A percentile compares a stretch with the other conserved stretches of the same genome.
Evolutionary conservation across 1,284 basidiomycete genomes (phyloP).

Genomic region (Golubevia pallescens): DNA sequence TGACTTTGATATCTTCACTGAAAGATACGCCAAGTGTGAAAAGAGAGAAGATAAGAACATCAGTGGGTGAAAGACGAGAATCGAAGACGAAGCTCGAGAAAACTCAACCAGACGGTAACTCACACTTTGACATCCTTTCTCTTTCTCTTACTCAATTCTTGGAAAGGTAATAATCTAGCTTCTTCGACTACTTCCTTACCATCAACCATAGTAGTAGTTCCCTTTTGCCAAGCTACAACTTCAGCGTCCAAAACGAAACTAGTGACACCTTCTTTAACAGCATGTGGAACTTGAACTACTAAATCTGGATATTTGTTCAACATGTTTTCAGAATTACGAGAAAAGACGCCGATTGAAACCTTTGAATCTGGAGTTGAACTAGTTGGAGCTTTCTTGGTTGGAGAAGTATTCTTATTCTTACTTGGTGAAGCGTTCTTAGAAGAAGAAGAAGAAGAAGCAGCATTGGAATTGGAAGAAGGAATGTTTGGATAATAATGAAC

Average conservation of each 20-base stretch:
- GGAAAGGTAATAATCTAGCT: slow-evolving; percentile 55
- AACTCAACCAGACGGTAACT: background rate
- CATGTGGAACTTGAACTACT: slow-evolving; percentile 51
- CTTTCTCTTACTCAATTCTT: slow-evolving; percentile 57
- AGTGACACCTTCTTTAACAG: slow-evolving; percentile 34
- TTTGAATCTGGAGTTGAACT: background rate
- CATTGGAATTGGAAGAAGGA: background rate
- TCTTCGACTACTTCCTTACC: slow-evolving; percentile 10
- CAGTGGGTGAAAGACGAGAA: background rate
- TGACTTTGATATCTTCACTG: slow-evolving; percentile 47
- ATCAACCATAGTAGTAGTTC: slow-evolving; percentile 14
- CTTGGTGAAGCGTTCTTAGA: slow-evolving; percentile 4
- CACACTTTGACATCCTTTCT: slow-evolving; percentile 56
- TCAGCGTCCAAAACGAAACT: slow-evolving; percentile 61
- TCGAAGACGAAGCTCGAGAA: background rate
- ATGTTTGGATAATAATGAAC: slow-evolving; percentile 26
- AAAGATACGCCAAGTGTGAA: background rate
- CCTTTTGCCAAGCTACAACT: slow-evolving; percentile 54
- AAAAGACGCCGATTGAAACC: slow-evolving; percentile 48
- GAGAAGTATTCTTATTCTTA: slow-evolving; percentile 8
- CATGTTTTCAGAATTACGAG: slow-evolving; percentile 62
- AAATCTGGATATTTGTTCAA: slow-evolving; percentile 61
- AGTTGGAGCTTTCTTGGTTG: slow-evolving; percentile 4
- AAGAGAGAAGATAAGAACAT: background rate
- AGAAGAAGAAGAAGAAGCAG: slow-evolving; percentile 10